A percentile compares a stretch with the other conserved stretches of the same genome.
Conservation (phyloP, 257 asterid genomes). For the Solanum ahanhuiri region DNA sequence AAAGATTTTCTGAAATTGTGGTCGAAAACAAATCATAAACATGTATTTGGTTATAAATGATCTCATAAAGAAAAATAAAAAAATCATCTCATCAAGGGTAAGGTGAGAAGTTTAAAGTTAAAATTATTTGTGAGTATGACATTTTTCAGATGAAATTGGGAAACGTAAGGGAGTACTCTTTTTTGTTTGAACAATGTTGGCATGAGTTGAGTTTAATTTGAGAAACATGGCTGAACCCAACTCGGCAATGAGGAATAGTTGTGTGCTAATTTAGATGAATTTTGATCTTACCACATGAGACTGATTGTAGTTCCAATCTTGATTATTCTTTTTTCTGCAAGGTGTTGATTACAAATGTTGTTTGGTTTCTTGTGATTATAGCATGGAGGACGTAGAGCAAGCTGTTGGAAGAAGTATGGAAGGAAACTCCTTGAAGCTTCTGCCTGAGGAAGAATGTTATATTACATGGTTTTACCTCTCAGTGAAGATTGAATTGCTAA, state of each 20-base stretch:
- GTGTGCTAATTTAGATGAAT: background rate
- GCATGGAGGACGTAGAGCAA: constrained; percentile 29
- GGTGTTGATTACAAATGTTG: constrained; percentile 1
- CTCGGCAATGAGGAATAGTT: background rate
- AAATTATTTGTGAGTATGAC: background rate
- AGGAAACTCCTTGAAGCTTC: constrained; percentile 16
- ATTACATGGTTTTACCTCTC: constrained; percentile 26
- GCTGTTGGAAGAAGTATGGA: constrained; percentile 32
- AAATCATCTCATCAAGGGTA: background rate
- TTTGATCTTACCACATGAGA: background rate
- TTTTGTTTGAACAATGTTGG: background rate
- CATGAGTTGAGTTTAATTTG: background rate
- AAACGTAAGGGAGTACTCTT: background rate
- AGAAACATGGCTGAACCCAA: background rate
- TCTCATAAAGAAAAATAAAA: background rate
- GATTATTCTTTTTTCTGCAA: background rate
- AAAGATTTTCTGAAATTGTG: background rate
- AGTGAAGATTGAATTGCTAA: constrained; percentile 18
- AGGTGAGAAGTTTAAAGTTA: background rate
- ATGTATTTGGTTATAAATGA: background rate
- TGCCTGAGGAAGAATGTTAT: constrained; percentile 16
- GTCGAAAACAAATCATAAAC: background rate
- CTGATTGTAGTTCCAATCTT: background rate
- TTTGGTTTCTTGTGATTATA: constrained; percentile 20
- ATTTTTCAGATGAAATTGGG: background rate